Conservation (phyloP, 2,329 filamentous ascomycete genomes). For the Pestalotiopsis fici region DNA sequence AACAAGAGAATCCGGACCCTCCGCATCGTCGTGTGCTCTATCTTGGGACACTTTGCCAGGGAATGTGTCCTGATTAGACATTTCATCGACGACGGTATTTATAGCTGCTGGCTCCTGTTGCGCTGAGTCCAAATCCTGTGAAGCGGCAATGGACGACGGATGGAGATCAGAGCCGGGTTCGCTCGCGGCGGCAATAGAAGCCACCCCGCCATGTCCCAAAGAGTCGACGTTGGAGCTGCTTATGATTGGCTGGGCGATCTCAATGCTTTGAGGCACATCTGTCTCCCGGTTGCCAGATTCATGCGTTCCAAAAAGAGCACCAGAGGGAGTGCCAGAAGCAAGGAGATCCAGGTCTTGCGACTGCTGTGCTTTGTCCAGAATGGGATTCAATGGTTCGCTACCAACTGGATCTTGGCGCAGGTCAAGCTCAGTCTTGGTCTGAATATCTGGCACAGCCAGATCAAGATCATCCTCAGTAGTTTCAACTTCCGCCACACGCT, state of each 20-base stretch:
- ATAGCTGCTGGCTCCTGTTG: background rate
- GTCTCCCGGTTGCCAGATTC: background rate
- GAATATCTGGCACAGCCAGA: background rate
- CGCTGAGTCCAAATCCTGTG: background rate
- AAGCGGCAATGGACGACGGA: background rate
- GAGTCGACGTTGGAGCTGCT: background rate
- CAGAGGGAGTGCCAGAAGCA: background rate
- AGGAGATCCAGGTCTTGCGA: background rate
- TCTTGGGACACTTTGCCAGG: background rate
- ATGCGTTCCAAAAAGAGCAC: background rate
- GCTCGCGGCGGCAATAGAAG: background rate
- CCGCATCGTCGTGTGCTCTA: background rate
- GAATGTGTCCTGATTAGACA: background rate
- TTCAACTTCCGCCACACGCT: constrained; percentile 6
- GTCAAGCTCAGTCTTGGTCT: background rate
- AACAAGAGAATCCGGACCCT: background rate
- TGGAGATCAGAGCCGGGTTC: background rate
- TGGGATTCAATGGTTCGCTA: background rate
- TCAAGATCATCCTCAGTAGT: constrained; percentile 9
- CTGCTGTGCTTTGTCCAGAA: background rate
- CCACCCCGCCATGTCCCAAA: background rate
- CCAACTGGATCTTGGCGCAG: background rate
- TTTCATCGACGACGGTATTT: background rate
- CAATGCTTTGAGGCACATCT: background rate
- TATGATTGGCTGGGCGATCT: background rate